Base-by-base conservation (phyloP, 805 yeast genomes). In the Brettanomyces custersianus region DNA sequence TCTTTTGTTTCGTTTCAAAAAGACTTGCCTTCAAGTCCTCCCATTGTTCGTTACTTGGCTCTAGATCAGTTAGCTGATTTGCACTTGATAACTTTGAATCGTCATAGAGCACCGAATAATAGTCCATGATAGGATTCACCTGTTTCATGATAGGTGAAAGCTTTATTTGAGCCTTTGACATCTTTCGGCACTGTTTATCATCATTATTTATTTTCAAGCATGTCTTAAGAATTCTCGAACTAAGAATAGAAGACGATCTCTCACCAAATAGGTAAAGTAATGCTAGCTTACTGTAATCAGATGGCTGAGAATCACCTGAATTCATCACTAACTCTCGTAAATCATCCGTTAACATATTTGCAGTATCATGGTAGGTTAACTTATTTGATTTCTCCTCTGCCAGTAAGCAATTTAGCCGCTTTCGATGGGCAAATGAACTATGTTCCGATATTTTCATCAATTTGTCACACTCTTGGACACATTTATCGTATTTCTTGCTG, bases 151-250 rank as follows among this genome's bases (percentile, higher is more conserved):
- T 59, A 38, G 53, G 62, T 26, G 51, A 57, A 40, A 76, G 58
- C 39, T 68, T 71, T 21, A 72, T 63, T 38, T 61, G 61, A n/a
- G 76, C 54, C 45, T 78, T 72, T 9, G 83, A 70, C 21, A 69
- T 48, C 13, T 51, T 59, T 21, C 77, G 74, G 55, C 95, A 86
- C 3, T 57, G 60, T 20, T 60, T 59, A 44, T 68, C 70, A 42
- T 85, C 96, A 55, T 85, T 82, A 55, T 90, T 90, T 30, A 74
- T 68, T 37, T 81, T 76, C 33, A 90, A 60, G 53, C 96, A 87
- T 43, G 71, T 76, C 45, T 57, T 57, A 27, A 55, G 26, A 20
- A 41, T 35, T 31, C 11, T 46, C 29, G 29, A 42, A 23, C 32
- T 40, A 16, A 34, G 17, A 13, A 39, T 48, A 16, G 36, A 31